Conservation (phyloP, 2,329 filamentous ascomycete genomes). For the Fusarium sororula region DNA sequence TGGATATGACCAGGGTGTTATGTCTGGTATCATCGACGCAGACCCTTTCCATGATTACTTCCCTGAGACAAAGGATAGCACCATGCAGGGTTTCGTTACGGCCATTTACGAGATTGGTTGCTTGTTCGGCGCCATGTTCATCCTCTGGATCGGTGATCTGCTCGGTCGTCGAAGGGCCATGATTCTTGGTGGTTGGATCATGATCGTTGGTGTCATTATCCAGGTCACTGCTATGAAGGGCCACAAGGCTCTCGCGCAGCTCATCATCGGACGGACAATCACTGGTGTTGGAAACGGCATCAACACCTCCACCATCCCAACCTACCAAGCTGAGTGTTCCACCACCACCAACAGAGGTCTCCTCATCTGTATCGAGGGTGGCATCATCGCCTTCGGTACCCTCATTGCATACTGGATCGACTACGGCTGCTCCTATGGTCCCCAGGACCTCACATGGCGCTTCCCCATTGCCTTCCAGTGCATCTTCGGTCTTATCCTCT, state of each 20-base stretch:
- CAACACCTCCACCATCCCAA: conserved; percentile 62
- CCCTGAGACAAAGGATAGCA: conserved; percentile 53
- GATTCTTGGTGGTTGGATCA: conserved; percentile 63
- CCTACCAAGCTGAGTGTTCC: conserved; percentile 65
- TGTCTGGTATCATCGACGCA: conserved; percentile 64
- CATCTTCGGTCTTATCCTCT: conserved; percentile 54
- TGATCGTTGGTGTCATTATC: conserved; percentile 68
- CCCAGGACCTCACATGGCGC: conserved; percentile 59
- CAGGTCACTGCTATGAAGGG: conserved; percentile 59
- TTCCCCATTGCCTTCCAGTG: conserved; percentile 60
- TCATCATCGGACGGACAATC: conserved; percentile 60
- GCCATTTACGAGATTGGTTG: conserved; percentile 64
- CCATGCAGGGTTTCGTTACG: conserved; percentile 58
- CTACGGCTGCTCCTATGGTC: conserved; percentile 54
- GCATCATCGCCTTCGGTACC: conserved; percentile 53
- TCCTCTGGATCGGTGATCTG: conserved; percentile 62
- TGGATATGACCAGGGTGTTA: conserved; percentile 65
- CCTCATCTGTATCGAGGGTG: conserved; percentile 60
- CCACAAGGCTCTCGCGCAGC: conserved; percentile 52
- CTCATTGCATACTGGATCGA: conserved; percentile 57
- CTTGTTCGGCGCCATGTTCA: conserved; percentile 59
- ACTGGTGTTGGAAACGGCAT: conserved; percentile 62
- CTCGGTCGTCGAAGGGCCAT: conserved; percentile 63
- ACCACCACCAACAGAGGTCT: conserved; percentile 62
- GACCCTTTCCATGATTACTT: conserved; percentile 60